Percentiles rank a stretch among this genome's conserved stretches.
Evolutionary conservation across 306 rosid species (phyloP).

Genomic region (Cucurbita moschata): DNA sequence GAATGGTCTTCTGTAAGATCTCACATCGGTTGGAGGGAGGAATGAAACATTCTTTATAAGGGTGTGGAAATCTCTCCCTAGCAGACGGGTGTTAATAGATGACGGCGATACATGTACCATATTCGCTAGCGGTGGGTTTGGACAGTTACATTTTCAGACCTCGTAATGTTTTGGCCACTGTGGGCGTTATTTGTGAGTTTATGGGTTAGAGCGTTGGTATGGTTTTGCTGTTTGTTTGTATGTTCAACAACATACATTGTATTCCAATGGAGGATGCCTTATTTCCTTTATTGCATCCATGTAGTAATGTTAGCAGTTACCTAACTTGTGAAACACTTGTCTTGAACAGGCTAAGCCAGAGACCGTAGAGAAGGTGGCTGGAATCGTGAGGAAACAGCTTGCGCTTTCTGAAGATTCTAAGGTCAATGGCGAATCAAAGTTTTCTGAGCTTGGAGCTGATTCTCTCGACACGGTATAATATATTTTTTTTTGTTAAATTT

Average conservation of each 20-base stretch:
- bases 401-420: conserved; percentile 37
- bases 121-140: no score
- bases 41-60: no score
- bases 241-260: background rate
- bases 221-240: no score
- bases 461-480: conserved; percentile 80
- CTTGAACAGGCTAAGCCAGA: conserved; percentile 65
- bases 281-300: background rate
- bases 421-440: conserved; percentile 59
- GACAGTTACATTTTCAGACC: no score
- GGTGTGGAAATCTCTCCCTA: no score
- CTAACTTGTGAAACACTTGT: conserved; percentile 1
- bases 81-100: no score
- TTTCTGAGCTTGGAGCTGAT: conserved; percentile 82
- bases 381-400: conserved; percentile 78
- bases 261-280: background rate
- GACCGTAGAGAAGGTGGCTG: conserved; percentile 62
- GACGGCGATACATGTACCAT: no score
- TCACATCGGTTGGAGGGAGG: no score
- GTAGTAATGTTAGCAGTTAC: background rate
- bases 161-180: no score
- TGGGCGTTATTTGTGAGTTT: no score
- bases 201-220: no score
- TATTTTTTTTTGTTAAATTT: background rate
- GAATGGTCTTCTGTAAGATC: background rate